Evolutionary conservation across 768 basidiomycete genomes (phyloP).

Genomic region (Tricholoma bakamatsutake): DNA sequence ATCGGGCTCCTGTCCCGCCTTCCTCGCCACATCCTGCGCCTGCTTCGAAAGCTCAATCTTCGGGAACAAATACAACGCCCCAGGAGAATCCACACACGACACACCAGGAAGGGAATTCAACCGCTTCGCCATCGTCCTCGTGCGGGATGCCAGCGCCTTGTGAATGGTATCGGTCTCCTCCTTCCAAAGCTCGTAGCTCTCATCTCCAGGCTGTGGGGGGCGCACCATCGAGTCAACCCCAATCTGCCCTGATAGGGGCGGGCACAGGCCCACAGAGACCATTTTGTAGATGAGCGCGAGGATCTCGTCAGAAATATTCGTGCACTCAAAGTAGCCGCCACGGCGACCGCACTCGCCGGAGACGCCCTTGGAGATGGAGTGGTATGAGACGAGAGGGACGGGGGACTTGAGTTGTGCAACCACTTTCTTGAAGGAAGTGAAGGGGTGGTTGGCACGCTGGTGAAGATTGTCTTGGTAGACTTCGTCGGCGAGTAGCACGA

Average conservation of each 20-base stretch:
- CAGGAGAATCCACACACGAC: conserved; percentile 83
- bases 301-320: conserved; percentile 73
- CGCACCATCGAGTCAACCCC: conserved; percentile 93
- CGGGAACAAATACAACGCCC: conserved; percentile 93
- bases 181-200: conserved; percentile 76
- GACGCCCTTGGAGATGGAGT: conserved; percentile 96
- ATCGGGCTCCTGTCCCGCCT: conserved; percentile 77
- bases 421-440: conserved; percentile 92
- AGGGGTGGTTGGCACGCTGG: conserved; percentile 56
- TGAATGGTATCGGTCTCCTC: conserved; percentile 81
- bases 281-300: conserved; percentile 94
- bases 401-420: conserved; percentile 62
- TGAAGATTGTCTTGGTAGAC: conserved; percentile 98
- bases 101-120: conserved; percentile 84
- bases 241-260: conserved; percentile 86
- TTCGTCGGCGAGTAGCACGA: conserved; percentile 94
- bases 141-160: conserved; percentile 64
- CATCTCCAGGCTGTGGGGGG: conserved; percentile 72
- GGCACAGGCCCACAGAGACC: conserved; percentile 86
- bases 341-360: conserved; percentile 95
- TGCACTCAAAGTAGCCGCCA: conserved; percentile 93
- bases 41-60: conserved; percentile 66
- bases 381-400: conserved; percentile 88
- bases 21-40: conserved; percentile 68
- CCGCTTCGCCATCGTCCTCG: conserved; percentile 65